Evolutionary conservation across 202 grass and related monocot species (phyloP).

Genomic region (Brachypodium distachyon): DNA sequence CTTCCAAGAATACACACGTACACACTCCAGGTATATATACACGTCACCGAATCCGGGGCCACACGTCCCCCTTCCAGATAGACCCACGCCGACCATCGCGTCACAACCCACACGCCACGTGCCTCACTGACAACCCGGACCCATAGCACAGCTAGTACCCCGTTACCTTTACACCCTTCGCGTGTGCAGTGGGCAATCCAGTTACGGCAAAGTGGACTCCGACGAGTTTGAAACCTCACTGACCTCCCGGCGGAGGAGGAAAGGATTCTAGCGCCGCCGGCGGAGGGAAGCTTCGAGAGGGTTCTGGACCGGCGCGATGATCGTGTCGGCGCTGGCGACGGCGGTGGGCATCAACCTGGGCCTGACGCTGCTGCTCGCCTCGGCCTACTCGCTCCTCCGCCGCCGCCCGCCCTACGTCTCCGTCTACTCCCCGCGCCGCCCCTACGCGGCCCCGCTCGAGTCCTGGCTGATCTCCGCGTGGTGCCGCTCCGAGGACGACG

Average conservation of each 20-base stretch:
- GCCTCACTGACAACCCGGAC: not conserved
- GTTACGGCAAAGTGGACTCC: not conserved
- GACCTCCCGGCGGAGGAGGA: not conserved
- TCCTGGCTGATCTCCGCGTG: slow-evolving; percentile 48
- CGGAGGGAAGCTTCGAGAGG: not conserved
- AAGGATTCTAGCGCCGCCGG: not conserved
- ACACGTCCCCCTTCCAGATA: not conserved
- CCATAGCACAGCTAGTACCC: not conserved
- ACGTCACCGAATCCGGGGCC: not conserved
- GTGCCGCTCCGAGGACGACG: slow-evolving; percentile 62
- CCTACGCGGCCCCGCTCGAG: slow-evolving; percentile 39
- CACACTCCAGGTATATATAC: not conserved
- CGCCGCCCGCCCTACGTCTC: slow-evolving; percentile 35
- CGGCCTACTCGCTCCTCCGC: slow-evolving; percentile 69
- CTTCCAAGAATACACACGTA: too few species aligned
- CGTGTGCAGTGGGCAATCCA: too few species aligned
- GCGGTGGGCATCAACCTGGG: slow-evolving; percentile 81
- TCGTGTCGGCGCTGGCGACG: slow-evolving; percentile 86
- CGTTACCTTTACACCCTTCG: not conserved
- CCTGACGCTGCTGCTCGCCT: slow-evolving; percentile 54
- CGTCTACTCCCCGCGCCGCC: slow-evolving; percentile 61
- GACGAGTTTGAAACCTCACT: not conserved
- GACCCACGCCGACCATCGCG: slow-evolving; percentile 7
- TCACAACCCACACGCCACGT: not conserved
- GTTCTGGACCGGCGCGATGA: slow-evolving; percentile 20